Base-by-base conservation (phyloP, 2,329 filamentous ascomycete species). In the Beauveria australis region DNA sequence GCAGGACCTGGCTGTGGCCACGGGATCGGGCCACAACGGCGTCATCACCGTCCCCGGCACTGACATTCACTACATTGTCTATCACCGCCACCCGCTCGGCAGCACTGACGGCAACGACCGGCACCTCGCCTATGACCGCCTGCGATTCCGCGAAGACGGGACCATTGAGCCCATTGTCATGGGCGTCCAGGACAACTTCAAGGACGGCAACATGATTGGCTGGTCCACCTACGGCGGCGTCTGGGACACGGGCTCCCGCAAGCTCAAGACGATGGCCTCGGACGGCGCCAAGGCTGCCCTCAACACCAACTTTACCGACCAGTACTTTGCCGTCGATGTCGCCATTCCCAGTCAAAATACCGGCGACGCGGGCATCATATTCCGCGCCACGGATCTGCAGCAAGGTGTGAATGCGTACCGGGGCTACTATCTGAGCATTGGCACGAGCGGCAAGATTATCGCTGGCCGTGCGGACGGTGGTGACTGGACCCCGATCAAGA, bases 61-160 rank as follows among this genome's bases (percentile, higher is more conserved):
- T 2, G 77, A 79, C 63, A 72, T 77, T 28, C 79, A 76, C 73
- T 78, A 77, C 66, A 78, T 80, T 16, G 72, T 73, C 0, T 80
- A 79, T 61, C 79, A 80, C 64, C 77, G 78, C 1, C 67, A 67
- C 37, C 75, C 74, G 8, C 71, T 78, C 3, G 73, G 74, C 62
- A 76, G 79, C 52, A 74, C 71, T 1, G 73, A 74, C 59, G 74
- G 73, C 40, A 78, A 81, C 62, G 75, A 80, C 65, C 76, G 78
- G 3, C 73, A 76, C 18, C 67, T 77, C 3, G 77, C 76, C 40
- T 79, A 80, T 56, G 78, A 81, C 65, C 73, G 76, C 18, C 76
- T 81, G 72, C 71, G 75, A 63, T 80, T 81, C 63, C 72, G 76
- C 61, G 69, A 71, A 1, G 68, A 76, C 37, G 77, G 75, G 19